Evolutionary conservation across 768 basidiomycete species (phyloP).

Genomic region (Lactarius evosmus): DNA sequence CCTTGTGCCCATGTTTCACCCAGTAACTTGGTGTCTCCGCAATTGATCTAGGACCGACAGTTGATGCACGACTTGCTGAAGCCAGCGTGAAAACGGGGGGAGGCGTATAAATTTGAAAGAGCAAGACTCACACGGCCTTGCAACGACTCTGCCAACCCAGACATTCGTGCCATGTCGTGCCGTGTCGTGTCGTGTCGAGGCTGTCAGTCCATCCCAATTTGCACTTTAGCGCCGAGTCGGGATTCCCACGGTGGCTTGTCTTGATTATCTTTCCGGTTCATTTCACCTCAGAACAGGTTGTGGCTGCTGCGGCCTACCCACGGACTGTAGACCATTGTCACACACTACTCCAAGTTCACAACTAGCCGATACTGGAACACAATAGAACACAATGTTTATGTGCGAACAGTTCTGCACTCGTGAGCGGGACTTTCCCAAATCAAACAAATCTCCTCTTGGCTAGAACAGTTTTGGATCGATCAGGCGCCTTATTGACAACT

Average conservation of each 20-base stretch:
- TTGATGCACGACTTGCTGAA: not conserved
- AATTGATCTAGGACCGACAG: not conserved
- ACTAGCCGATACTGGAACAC: not conserved
- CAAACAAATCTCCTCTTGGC: not conserved
- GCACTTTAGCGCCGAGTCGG: not conserved
- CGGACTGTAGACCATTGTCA: too few species aligned
- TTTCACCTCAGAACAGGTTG: not conserved
- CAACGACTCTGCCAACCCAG: not conserved
- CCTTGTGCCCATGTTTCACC: conserved; percentile 21
- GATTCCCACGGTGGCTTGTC: not conserved
- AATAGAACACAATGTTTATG: not conserved
- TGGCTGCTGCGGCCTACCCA: too few species aligned
- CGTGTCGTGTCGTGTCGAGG: not conserved
- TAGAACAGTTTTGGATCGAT: not conserved
- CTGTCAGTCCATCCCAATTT: not conserved
- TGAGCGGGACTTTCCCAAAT: not conserved
- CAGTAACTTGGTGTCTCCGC: conserved; percentile 6
- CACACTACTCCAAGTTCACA: not conserved
- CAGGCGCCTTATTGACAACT: not conserved
- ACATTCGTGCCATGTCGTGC: conserved; percentile 6
- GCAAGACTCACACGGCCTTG: not conserved
- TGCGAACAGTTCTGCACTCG: not conserved
- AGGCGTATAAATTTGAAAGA: not conserved
- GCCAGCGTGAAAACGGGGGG: not conserved
- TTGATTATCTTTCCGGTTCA: not conserved